These are phyloP conservation scores for Pestalotiopsis fici DNA, from an alignment of 2,329 filamentous ascomycete species.

Conservation along the genomic window DNA sequence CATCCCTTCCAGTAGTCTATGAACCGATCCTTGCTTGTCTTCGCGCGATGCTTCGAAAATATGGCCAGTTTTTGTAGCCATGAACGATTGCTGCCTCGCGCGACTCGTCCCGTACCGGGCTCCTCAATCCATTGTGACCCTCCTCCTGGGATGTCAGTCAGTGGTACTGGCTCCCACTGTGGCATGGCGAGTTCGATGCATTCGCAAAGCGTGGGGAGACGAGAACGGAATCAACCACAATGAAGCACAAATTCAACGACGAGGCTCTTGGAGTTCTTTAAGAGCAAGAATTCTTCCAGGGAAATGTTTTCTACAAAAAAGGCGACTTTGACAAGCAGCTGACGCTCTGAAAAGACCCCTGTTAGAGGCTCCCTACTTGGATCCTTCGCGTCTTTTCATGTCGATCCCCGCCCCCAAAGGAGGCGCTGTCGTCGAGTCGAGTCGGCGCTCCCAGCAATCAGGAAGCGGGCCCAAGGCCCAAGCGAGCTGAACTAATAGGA, in stretches of 20 bases:
- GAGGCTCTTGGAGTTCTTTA: background rate
- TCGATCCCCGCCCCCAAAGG: background rate
- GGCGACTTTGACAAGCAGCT: background rate
- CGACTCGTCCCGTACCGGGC: background rate
- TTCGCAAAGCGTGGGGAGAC: background rate
- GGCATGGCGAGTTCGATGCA: background rate
- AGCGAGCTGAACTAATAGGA: background rate
- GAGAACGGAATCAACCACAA: background rate
- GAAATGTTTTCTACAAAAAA: background rate
- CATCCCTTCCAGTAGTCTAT: background rate
- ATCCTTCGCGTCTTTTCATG: background rate
- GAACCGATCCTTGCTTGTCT: background rate
- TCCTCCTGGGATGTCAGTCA: background rate
- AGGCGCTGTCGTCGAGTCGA: background rate
- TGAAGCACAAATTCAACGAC: background rate
- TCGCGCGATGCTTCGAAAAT: background rate
- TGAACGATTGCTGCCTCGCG: background rate
- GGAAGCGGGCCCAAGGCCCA: background rate
- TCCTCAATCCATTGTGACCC: background rate
- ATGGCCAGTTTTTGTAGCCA: background rate
- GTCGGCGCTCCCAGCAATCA: background rate
- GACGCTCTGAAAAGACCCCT: background rate
- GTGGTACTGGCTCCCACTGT: background rate
- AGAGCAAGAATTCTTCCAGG: too few relatives aligned
- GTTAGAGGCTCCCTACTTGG: background rate